Percentiles rank a stretch among this genome's conserved stretches.
Evolutionary conservation across 2,329 filamentous ascomycete species (phyloP).

Genomic region (Ramularia collo-cygni): DNA sequence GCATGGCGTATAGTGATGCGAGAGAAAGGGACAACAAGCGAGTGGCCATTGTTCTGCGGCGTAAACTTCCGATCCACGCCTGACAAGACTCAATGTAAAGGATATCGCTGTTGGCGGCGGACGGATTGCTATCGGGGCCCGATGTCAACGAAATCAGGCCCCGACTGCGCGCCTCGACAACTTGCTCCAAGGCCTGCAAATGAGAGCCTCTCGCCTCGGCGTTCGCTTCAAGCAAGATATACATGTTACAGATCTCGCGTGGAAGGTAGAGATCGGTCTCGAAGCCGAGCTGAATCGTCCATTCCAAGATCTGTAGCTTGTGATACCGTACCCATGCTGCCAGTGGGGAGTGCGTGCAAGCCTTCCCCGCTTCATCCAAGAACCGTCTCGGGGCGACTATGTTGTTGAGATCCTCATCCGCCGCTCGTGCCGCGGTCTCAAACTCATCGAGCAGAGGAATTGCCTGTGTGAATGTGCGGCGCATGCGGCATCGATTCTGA

Average conservation of each 20-base stretch:
- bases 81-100: conserved; percentile 1
- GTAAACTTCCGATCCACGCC: conserved; percentile 1
- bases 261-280: conserved; percentile 84
- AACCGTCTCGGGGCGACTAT: conserved; percentile 2
- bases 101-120: too few species aligned
- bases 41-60: not conserved
- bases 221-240: conserved; percentile 49
- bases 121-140: not conserved
- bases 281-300: conserved; percentile 85
- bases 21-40: not conserved
- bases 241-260: conserved; percentile 82
- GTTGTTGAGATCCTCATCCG: conserved; percentile 16
- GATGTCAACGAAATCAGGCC: not conserved
- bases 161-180: not conserved
- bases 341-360: conserved; percentile 56
- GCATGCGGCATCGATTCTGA: conserved; percentile 81
- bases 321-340: conserved; percentile 86
- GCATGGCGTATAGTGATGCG: conserved; percentile 55
- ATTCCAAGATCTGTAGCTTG: conserved; percentile 82
- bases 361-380: conserved; percentile 3
- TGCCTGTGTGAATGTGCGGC: conserved; percentile 81
- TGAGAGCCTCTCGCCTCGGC: not conserved
- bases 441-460: conserved; percentile 77
- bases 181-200: not conserved
- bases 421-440: conserved; percentile 59